A percentile compares a stretch with the other conserved stretches of the same genome.
Conservation (phyloP, 192 early-diverging fungal genomes). For the Pilaira anomala region DNA sequence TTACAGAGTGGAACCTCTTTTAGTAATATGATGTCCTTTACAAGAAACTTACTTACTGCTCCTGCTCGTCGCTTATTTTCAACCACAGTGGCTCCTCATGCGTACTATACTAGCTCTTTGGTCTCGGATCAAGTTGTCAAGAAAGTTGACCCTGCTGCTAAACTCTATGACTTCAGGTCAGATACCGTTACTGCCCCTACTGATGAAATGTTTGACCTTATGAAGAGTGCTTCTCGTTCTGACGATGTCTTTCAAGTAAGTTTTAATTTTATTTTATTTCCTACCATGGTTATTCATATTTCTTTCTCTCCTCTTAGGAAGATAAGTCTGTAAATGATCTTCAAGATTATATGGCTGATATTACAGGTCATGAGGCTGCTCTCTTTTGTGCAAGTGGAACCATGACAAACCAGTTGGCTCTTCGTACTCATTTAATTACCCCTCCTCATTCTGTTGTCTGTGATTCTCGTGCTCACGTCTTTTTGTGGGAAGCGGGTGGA, state of each 20-base stretch:
- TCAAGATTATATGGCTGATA: slow-evolving; percentile 60
- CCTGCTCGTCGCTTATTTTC: slow-evolving; percentile 20
- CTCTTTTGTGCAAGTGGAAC: slow-evolving; percentile 81
- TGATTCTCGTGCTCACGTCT: slow-evolving; percentile 77
- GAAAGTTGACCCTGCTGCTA: background rate
- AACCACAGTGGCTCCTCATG: slow-evolving; percentile 20
- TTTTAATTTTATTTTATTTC: background rate
- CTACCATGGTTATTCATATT: slow-evolving; percentile 4
- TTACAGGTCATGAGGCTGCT: slow-evolving; percentile 76
- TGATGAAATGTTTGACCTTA: slow-evolving; percentile 59
- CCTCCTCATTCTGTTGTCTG: slow-evolving; percentile 79
- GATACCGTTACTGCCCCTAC: slow-evolving; percentile 60
- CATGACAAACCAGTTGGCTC: slow-evolving; percentile 80
- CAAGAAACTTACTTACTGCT: slow-evolving; percentile 14
- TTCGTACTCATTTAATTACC: slow-evolving; percentile 66
- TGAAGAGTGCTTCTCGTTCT: slow-evolving; percentile 50
- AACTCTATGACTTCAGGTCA: slow-evolving; percentile 42
- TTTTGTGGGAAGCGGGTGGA: slow-evolving; percentile 75
- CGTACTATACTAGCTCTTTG: slow-evolving; percentile 15
- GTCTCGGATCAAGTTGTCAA: slow-evolving; percentile 6
- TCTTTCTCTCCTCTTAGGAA: slow-evolving; percentile 46
- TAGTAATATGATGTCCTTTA: slow-evolving; percentile 28
- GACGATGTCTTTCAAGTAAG: slow-evolving; percentile 59
- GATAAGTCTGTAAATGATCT: slow-evolving; percentile 74
- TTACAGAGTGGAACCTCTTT: slow-evolving; percentile 19